Evolutionary conservation across 2,329 filamentous ascomycete genomes (phyloP).

Genomic region (Beauveria sp.): DNA sequence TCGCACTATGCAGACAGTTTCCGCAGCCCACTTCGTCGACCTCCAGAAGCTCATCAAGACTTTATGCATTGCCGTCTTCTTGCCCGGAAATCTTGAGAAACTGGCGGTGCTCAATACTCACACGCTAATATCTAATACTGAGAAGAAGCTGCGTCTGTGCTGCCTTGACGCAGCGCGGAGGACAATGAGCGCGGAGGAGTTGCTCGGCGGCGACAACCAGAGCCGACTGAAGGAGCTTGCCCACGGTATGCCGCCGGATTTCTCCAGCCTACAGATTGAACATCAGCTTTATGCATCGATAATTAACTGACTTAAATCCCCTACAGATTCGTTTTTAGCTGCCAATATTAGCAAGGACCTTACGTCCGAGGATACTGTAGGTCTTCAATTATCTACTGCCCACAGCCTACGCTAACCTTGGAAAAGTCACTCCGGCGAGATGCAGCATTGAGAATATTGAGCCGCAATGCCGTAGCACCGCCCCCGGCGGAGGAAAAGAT

Average conservation of each 20-base stretch:
- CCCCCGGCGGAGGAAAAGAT: not conserved
- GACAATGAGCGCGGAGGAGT: not conserved
- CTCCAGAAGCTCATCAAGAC: not conserved
- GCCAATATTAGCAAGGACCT: not conserved
- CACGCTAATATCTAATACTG: not conserved
- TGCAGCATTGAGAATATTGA: not conserved
- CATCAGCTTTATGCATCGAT: not conserved
- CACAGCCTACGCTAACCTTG: not conserved
- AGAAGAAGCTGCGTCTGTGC: not conserved
- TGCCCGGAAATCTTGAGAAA: not conserved
- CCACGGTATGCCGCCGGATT: not conserved
- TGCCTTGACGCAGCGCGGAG: not conserved
- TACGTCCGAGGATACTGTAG: not conserved
- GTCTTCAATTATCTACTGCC: not conserved
- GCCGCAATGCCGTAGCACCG: not conserved
- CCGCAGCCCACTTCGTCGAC: not conserved
- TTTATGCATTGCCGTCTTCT: not conserved
- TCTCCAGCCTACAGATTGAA: not conserved
- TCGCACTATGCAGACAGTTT: not conserved
- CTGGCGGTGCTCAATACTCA: no score
- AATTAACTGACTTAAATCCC: not conserved
- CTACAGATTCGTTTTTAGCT: not conserved
- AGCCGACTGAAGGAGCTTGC: not conserved
- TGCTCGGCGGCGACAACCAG: slow-evolving; percentile 3
- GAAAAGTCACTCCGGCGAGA: not conserved